A percentile compares a stretch with the other conserved stretches of the same genome.
Conservation (phyloP, 2,329 filamentous ascomycete species). For the Xylariaceae sp. region DNA sequence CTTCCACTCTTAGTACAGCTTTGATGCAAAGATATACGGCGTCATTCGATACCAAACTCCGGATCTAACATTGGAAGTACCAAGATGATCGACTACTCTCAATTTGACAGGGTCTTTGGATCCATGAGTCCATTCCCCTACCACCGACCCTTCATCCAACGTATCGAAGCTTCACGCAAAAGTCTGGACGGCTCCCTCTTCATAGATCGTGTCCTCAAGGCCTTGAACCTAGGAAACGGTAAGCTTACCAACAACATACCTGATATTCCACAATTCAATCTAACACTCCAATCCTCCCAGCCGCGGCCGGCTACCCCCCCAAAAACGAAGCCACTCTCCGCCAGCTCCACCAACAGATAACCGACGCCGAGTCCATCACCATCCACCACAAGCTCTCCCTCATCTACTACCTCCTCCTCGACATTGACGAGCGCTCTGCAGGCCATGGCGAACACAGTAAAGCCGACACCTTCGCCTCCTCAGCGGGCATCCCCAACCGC, state of each 20-base stretch:
- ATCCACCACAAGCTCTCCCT: constrained; percentile 78
- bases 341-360: constrained; percentile 66
- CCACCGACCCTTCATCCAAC: constrained; percentile 55
- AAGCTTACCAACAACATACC: constrained; percentile 11
- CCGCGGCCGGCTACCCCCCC: constrained; percentile 69
- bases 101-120: constrained; percentile 66
- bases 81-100: constrained; percentile 59
- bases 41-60: too few relatives aligned
- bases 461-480: constrained; percentile 54
- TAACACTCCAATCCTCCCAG: constrained; percentile 16
- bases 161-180: constrained; percentile 64
- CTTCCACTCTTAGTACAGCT: constrained; percentile 1
- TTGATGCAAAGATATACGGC: too few relatives aligned
- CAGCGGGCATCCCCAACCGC: constrained; percentile 65
- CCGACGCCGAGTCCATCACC: constrained; percentile 56
- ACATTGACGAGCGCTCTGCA: constrained; percentile 57
- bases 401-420: constrained; percentile 78
- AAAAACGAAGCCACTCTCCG: constrained; percentile 63
- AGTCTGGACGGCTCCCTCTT: constrained; percentile 68
- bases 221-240: constrained; percentile 69
- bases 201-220: constrained; percentile 71
- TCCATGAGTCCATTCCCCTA: constrained; percentile 58
- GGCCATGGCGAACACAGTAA: constrained; percentile 27
- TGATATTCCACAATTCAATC: background rate
- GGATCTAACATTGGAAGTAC: too few relatives aligned